Conservation (phyloP, 2,329 filamentous ascomycete genomes). For the Penicillium sp. region DNA sequence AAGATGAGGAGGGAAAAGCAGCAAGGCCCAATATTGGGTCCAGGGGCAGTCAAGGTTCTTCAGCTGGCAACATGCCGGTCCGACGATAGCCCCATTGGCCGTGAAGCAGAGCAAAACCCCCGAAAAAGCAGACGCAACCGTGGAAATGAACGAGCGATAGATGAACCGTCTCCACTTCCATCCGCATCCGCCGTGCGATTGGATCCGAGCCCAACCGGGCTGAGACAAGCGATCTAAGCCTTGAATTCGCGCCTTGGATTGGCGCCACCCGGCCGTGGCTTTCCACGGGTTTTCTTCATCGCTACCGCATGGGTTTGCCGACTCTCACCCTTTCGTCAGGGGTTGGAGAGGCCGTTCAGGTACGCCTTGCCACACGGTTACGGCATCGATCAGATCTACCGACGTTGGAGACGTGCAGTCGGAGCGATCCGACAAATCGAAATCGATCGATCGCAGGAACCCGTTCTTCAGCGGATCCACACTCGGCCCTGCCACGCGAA, state of each 20-base stretch:
- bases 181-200: neutral
- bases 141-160: neutral
- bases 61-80: no score
- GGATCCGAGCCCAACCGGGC: neutral
- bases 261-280: neutral
- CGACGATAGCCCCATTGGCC: no score
- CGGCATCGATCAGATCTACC: neutral
- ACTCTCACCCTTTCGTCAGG: no score
- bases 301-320: neutral
- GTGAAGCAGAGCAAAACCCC: neutral
- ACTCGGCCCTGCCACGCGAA: constrained; percentile 3
- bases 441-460: neutral
- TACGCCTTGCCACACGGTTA: neutral
- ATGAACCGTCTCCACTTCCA: neutral
- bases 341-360: no score
- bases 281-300: no score
- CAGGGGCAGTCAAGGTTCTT: no score
- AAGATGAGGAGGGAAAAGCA: no score
- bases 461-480: constrained; percentile 1
- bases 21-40: no score
- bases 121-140: neutral
- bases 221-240: neutral
- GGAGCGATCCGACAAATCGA: no score
- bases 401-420: neutral
- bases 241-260: neutral